A percentile compares a stretch with the other conserved stretches of the same genome.
phyloP scores from a whole-genome alignment of 2,329 filamentous ascomycete species.

The Xylaria sp. region DNA sequence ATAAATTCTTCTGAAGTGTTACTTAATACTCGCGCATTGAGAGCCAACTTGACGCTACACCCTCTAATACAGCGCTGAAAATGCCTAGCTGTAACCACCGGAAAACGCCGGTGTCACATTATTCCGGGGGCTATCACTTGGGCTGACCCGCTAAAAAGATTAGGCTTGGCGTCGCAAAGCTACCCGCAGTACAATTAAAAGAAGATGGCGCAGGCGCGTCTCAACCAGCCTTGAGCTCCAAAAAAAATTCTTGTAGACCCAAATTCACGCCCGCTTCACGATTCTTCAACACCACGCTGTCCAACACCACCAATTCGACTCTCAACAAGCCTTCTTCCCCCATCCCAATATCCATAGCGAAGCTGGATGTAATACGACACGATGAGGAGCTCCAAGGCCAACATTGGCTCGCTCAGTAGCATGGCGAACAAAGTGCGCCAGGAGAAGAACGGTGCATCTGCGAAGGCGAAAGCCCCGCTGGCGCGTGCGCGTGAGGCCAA shows the following conservation, averaged over 20 bases:
- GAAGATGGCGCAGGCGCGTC: conserved; percentile 17
- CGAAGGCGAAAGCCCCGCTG: conserved; percentile 38
- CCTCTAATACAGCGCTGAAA: not conserved
- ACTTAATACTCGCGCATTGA: no score
- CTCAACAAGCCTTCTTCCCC: not conserved
- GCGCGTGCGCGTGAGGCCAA: conserved; percentile 35
- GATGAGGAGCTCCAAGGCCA: conserved; percentile 37
- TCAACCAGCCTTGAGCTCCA: conserved; percentile 22
- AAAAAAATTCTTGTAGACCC: conserved; percentile 29
- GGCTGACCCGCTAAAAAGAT: not conserved
- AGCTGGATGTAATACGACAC: conserved; percentile 24
- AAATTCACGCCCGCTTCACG: conserved; percentile 16
- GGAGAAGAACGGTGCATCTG: conserved; percentile 40
- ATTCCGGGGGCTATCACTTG: not conserved
- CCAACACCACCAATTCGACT: conserved; percentile 1
- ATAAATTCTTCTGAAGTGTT: no score
- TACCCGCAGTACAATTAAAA: not conserved
- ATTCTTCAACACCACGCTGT: conserved; percentile 5
- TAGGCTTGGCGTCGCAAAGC: not conserved
- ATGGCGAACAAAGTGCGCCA: conserved; percentile 45
- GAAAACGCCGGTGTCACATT: not conserved
- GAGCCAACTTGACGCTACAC: no score
- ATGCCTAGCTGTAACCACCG: not conserved
- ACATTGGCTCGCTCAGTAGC: conserved; percentile 40
- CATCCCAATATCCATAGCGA: not conserved